A percentile compares a stretch with the other conserved stretches of the same genome.
Evolutionary conservation across 495 filamentous ascomycete genomes (phyloP).

Genomic region (Bathelium albidoporum): DNA sequence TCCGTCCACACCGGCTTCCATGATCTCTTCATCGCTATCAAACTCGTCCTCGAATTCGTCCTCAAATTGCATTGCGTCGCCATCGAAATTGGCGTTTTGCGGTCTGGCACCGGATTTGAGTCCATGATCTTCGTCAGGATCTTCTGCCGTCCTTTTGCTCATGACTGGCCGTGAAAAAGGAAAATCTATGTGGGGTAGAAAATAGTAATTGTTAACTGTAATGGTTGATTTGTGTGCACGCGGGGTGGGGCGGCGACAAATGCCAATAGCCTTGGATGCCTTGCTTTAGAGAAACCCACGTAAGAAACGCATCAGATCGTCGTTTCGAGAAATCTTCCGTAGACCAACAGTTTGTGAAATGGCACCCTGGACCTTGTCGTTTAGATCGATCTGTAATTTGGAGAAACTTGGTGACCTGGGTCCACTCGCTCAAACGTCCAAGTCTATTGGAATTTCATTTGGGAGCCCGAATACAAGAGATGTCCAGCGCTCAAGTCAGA

Average conservation of each 20-base stretch:
- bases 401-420: no score
- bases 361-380: no score
- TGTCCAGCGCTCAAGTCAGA: no score
- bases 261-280: background rate
- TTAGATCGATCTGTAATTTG: no score
- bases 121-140: constrained; percentile 27
- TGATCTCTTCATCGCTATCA: constrained; percentile 90
- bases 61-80: constrained; percentile 79
- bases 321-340: no score
- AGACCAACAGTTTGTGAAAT: no score
- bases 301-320: no score
- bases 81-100: constrained; percentile 23
- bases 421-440: no score
- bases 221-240: background rate
- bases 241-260: background rate
- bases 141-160: constrained; percentile 37
- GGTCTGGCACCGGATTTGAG: constrained; percentile 36
- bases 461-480: no score
- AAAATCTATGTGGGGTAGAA: background rate
- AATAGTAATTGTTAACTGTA: background rate
- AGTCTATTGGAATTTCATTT: no score
- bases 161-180: constrained; percentile 9
- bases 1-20: constrained; percentile 90
- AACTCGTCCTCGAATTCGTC: constrained; percentile 96
- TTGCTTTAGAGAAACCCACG: no score